Evolutionary conservation across 2,329 filamentous ascomycete species (phyloP), one percentile per base, ranked within the genome.

Genomic region (Aspergillus sp.): DNA sequence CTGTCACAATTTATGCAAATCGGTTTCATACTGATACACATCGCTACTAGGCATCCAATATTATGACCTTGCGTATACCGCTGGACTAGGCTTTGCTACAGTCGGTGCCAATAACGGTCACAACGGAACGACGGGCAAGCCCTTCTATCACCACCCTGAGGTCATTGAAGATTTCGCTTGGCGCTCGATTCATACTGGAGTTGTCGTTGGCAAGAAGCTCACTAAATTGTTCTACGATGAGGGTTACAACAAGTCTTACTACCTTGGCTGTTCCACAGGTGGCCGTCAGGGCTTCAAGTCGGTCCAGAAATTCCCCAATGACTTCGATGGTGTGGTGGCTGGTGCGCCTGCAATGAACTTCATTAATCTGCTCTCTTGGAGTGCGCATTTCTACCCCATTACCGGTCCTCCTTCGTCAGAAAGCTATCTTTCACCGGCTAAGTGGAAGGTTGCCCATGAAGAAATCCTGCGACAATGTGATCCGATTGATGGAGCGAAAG

Each of bases 71-170:
- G 70, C 62, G 1, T 76, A 76, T 36, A 66, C 68, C 1, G 57
- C 65, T 6, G 50, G 60, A 0, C 58, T 68, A 11, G 71, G 71
- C 0, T 76, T 77, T 42, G 66, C 72, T 1, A 61, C 66, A 0
- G 66, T 76, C 27, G 73, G 71, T 2, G 68, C 74, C 2, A 76
- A 77, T 44, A 74, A 73, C 19, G 74, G 74, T 3, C 74, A 77
- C 37, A 73, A 75, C 47, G 74, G 72, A 32, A 64, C 66, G 4
- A 67, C 64, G 4, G 75, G 74, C n/a, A 43, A 57, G 26, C 61
- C 71, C 0, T 77, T 77, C 49, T 68, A 71, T 39, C 61, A 69
- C 12, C 71, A 74, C 19, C 56, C 66, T 0, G 71, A 72, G 12
- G 63, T 74, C 7, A 51, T 77, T 1, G 62, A 66, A 31, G 75